These are phyloP conservation scores for Cryoendolithus antarcticus DNA, from an alignment of 2,329 filamentous ascomycete genomes.

Conservation along the genomic window DNA sequence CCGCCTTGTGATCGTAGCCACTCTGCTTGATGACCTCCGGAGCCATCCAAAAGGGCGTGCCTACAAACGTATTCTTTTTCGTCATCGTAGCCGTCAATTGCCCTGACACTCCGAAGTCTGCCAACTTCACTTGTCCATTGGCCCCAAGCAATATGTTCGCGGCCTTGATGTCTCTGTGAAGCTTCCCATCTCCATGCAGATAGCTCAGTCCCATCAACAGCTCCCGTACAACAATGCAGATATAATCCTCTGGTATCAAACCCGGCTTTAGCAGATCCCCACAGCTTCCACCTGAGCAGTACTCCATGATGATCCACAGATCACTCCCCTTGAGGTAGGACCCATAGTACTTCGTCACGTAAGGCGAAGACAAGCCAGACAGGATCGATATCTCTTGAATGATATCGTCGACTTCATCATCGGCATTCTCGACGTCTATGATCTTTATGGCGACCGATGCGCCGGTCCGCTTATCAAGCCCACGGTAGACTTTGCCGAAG, in stretches of 20 bases:
- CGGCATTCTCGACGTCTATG: slow-evolving; percentile 96
- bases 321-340: slow-evolving; percentile 93
- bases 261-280: slow-evolving; percentile 93
- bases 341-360: slow-evolving; percentile 95
- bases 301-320: slow-evolving; percentile 99
- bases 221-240: slow-evolving; percentile 88
- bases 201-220: slow-evolving; percentile 84
- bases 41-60: slow-evolving; percentile 98
- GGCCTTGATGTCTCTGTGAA: slow-evolving; percentile 96
- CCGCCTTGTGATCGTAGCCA: slow-evolving; percentile 93
- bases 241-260: slow-evolving; percentile 83
- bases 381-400: slow-evolving; percentile 98
- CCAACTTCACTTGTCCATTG: slow-evolving; percentile 90
- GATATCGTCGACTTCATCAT: slow-evolving; percentile 98
- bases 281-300: slow-evolving; percentile 91
- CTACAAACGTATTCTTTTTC: slow-evolving; percentile 98
- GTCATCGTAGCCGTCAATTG: slow-evolving; percentile 97
- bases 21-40: slow-evolving; percentile 98
- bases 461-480: slow-evolving; percentile 85
- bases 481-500: slow-evolving; percentile 98
- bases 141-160: slow-evolving; percentile 83
- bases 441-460: slow-evolving; percentile 96
- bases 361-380: slow-evolving; percentile 87
- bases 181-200: slow-evolving; percentile 85
- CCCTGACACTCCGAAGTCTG: slow-evolving; percentile 93